Evolutionary conservation across 1,284 basidiomycete genomes (phyloP).

Genomic region (Schizopora paradoxa): DNA sequence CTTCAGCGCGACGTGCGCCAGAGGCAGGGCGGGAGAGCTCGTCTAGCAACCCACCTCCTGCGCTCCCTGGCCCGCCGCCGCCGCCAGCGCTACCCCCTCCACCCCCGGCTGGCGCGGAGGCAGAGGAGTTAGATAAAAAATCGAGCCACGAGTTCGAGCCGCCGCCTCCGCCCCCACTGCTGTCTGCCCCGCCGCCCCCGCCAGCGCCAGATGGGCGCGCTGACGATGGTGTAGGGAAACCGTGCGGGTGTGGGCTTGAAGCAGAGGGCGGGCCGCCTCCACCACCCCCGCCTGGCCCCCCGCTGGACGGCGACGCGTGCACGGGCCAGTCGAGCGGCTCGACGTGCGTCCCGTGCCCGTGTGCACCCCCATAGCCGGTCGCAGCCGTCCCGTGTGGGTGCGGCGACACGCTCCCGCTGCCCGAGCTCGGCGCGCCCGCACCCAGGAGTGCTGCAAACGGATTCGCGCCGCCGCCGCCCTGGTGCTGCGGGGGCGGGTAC

Average conservation of each 20-base stretch:
- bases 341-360: background rate
- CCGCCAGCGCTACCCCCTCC: constrained; percentile 38
- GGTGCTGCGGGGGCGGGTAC: background rate
- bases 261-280: background rate
- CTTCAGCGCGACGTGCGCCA: background rate
- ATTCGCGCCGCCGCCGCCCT: background rate
- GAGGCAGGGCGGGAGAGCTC: background rate
- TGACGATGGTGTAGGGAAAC: background rate
- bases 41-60: constrained; percentile 23
- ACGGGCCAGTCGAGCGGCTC: constrained; percentile 2
- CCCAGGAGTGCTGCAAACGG: constrained; percentile 13
- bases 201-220: background rate
- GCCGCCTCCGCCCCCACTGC: constrained; percentile 7
- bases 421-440: background rate
- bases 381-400: background rate
- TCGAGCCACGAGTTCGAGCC: constrained; percentile 13
- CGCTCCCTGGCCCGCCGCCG: constrained; percentile 48
- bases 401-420: background rate
- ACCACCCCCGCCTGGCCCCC: background rate
- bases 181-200: background rate
- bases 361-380: background rate
- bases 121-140: constrained; percentile 14
- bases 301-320: background rate
- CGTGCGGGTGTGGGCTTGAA: background rate
- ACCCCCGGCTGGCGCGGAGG: constrained; percentile 10